Conservation (phyloP, 208 protist species). For the Trypanosoma scelopori region DNA sequence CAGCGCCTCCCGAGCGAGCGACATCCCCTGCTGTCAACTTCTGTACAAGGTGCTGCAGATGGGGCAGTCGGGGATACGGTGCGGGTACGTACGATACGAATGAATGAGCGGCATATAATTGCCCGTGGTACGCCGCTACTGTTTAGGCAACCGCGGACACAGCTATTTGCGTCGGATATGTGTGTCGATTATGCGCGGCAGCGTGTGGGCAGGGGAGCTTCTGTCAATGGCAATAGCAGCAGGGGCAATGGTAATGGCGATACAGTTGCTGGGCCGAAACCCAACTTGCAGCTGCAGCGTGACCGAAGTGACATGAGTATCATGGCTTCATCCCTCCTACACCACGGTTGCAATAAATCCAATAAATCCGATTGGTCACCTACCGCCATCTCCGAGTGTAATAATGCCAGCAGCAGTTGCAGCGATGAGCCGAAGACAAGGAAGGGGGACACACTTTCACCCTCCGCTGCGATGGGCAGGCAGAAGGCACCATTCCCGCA, state of each 20-base stretch:
- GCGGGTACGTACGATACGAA: conserved; percentile 9
- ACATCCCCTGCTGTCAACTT: conserved; percentile 1
- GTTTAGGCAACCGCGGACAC: conserved; percentile 12
- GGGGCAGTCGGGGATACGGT: not conserved
- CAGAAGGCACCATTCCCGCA: too few relatives aligned
- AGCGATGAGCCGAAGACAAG: too few relatives aligned
- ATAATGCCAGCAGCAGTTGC: too few relatives aligned
- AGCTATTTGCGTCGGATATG: conserved; percentile 16
- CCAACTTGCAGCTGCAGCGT: not conserved
- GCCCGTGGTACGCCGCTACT: conserved; percentile 26
- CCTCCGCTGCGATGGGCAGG: too few relatives aligned
- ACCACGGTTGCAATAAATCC: not conserved
- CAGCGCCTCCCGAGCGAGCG: conserved; percentile 8
- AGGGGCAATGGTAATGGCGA: not conserved
- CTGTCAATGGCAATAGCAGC: not conserved
- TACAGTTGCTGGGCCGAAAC: not conserved
- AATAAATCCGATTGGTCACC: not conserved
- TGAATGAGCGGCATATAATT: conserved; percentile 25
- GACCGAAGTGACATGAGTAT: not conserved
- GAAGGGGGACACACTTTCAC: too few relatives aligned
- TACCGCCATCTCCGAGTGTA: too few relatives aligned
- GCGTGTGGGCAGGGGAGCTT: not conserved
- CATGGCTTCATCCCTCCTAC: conserved; percentile 13
- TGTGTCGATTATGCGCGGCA: not conserved
- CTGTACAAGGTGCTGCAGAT: not conserved